Base-by-base conservation (phyloP, 305 asterid species). In the Fraxinus greggii region DNA sequence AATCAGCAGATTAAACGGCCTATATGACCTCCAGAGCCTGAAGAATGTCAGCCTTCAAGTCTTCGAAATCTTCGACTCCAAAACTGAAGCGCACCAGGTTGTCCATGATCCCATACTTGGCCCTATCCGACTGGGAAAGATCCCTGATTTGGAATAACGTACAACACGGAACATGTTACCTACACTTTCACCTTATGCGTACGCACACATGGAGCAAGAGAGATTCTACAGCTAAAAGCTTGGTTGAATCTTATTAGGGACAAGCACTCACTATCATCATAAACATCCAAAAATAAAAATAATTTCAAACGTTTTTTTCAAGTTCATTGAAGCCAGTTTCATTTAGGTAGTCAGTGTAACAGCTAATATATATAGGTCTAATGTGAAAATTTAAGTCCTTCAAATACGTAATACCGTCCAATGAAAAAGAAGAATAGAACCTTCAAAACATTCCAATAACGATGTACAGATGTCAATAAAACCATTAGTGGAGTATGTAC, bases 31-130 rank as follows among this genome's bases (percentile, higher is more conserved):
- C 95, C 86, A 95, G 87, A 24, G 99, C 99, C 92, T 94, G 98
- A 83, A 95, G 94, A 79, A 95, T 78, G 91, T 95, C 99, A 69
- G 88, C 86, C 88, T 94, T 93, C 88, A 95, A 81, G 89, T 95
- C 99, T 48, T 90, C 99, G 19, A 89, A 91, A 86, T 88, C 97
- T 86, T 95, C 99, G 72, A 94, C 92, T 73, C 99, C 99, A 85
- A 95, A 95, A 90, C 99, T 95, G 97, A 92, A 95, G 67, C 99
- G 92, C 77, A 95, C 93, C 96, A 95, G 86, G 92, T 94, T 95
- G 92, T 95, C 99, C 90, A 91, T 28, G 32, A 95, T 95, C 38
- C 97, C 97, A 74, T 89, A 93, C 88, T 89, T 89, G 26, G 92
- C 92, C 87, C 97, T 90, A 29, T 90, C 97, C 15, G 88, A 78